Evolutionary conservation across 1,139 yeast species (phyloP).

Genomic region (Candida dubliniensis): DNA sequence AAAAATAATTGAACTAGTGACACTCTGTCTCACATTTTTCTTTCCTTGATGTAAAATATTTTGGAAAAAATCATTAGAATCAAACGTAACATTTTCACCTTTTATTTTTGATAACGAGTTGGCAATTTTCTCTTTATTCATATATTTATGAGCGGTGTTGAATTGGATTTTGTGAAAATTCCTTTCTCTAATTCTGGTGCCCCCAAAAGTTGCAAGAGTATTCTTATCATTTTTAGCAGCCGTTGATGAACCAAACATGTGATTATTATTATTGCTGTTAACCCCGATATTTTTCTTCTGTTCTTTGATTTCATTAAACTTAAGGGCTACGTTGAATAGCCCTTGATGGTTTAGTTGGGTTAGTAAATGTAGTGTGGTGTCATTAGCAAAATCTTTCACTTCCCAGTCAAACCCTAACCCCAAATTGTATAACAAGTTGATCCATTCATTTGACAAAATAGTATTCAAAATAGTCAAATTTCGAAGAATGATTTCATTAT

Average conservation of each 20-base stretch:
- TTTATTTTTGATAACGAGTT: constrained; percentile 23
- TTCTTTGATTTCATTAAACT: constrained; percentile 23
- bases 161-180: background rate
- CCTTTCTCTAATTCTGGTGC: background rate
- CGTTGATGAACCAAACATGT: background rate
- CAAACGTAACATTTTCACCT: constrained; percentile 32
- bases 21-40: constrained; percentile 12
- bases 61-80: constrained; percentile 25
- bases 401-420: constrained; percentile 45
- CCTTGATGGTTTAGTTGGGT: constrained; percentile 31
- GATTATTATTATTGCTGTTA: background rate
- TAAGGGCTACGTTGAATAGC: constrained; percentile 26
- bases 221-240: constrained; percentile 10
- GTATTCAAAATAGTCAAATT: constrained; percentile 33
- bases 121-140: constrained; percentile 18
- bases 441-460: constrained; percentile 38
- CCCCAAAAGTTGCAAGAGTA: constrained; percentile 7
- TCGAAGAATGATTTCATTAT: constrained; percentile 33
- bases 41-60: constrained; percentile 12
- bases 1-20: constrained; percentile 17
- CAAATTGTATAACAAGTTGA: constrained; percentile 34
- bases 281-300: constrained; percentile 10
- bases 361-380: constrained; percentile 29
- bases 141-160: background rate
- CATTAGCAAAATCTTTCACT: constrained; percentile 32